Evolutionary conservation across 2,329 filamentous ascomycete genomes (phyloP), one percentile per base, ranked within the genome.

Genomic region (Neoarthrinium moseri): DNA sequence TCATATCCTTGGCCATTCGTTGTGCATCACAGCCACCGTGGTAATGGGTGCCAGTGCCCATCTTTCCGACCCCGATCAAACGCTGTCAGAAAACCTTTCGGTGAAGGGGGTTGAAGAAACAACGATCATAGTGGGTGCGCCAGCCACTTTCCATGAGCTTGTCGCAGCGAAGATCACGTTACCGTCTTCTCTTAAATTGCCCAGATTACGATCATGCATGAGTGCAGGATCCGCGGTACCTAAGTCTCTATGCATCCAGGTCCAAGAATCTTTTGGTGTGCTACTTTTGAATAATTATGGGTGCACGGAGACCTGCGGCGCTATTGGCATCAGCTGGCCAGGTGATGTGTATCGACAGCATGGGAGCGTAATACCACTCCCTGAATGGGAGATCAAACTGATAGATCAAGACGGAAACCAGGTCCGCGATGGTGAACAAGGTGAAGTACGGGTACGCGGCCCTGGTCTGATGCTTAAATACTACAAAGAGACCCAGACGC

Each of bases 331-430:
- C 24, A 41, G 38, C 26, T 26, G 23, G 26, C 38, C 24, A 11
- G 26, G 38, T 12, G 22, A 29, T 29, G 26, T 30, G n/a, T 23
- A 22, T 24, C 12, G n/a, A 6, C 35, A 38, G 17, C 38, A 41
- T 21, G 26, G 26, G 24, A 22, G 38, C 30, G 17, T 41, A 11
- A 32, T 20, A 5, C 38, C 38, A 21, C 38, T 41, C 18, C 38
- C 26, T 4, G 38, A 13, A 12, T 41, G 38, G 38, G 38, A 41
- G 26, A 41, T 41, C 17, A n/a, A 41, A 17, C 18, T 41, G 38
- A 41, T 41, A 26, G 38, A 41, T 29, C 38, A 41, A 32, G 38
- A 41, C 30, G 38, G 38, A 20, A 29, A 30, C 8, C 38, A 22
- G 8, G 38, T 41, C 38, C 13, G 18, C 6, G 23, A 30, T 15